A percentile compares a stretch with the other conserved stretches of the same genome.
phyloP scores from a whole-genome alignment of 2,329 filamentous ascomycete species.

The Raffaelea ambrosiae region DNA sequence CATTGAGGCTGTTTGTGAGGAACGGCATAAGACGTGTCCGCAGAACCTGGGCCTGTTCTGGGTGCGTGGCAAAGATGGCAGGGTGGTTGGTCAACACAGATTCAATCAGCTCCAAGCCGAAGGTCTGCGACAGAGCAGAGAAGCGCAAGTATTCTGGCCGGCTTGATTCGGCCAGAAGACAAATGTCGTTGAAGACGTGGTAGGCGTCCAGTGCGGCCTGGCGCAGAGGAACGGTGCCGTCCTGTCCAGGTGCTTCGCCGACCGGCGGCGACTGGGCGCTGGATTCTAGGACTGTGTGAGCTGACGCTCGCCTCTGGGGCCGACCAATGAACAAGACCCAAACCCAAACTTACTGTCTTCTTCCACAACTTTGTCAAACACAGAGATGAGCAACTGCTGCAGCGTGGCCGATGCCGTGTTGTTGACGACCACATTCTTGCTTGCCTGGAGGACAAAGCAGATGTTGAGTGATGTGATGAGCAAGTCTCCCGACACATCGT shows the following conservation, averaged over 20 bases:
- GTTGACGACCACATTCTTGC: constrained; percentile 88
- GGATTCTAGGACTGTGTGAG: not conserved
- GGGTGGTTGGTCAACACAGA: constrained; percentile 81
- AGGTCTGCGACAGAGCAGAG: constrained; percentile 68
- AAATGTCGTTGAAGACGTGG: constrained; percentile 81
- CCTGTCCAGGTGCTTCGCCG: constrained; percentile 58
- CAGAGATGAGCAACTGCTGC: constrained; percentile 83
- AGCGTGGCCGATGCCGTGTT: constrained; percentile 95
- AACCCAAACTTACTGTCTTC: constrained; percentile 60
- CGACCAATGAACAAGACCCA: too few relatives aligned
- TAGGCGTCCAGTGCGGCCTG: constrained; percentile 80
- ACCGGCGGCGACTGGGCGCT: constrained; percentile 38
- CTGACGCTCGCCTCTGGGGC: too few relatives aligned
- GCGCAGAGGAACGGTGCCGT: constrained; percentile 57
- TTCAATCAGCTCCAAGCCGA: constrained; percentile 86
- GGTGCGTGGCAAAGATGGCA: constrained; percentile 67
- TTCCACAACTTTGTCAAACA: constrained; percentile 81
- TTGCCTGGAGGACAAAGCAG: constrained; percentile 82
- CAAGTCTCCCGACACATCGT: constrained; percentile 70
- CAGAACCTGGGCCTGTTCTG: constrained; percentile 73
- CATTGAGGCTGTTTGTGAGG: constrained; percentile 67
- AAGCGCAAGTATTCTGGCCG: constrained; percentile 75
- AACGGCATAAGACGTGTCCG: constrained; percentile 74
- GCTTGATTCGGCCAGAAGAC: constrained; percentile 76
- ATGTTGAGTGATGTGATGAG: constrained; percentile 79